Evolutionary conservation across 108 stramenopile genomes (phyloP), one percentile per base, ranked within the genome.

Genomic region (Fistulifera pelliculosa): DNA sequence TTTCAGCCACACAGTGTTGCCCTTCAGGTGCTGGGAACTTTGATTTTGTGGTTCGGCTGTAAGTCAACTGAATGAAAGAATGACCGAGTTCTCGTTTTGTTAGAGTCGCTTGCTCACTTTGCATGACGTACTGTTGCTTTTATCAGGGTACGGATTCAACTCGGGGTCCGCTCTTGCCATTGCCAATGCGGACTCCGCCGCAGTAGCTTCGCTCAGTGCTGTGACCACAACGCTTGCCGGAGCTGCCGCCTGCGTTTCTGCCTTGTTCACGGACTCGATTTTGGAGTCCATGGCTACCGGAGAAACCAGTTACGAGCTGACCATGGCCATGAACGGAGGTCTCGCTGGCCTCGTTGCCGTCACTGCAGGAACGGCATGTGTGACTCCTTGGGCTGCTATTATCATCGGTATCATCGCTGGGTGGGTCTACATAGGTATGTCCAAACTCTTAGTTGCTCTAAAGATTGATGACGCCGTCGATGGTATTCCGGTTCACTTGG

Each of bases 131-230:
- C 75, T 74, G 58, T 27, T 61, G 31, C 74, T 63, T 10, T 73
- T 66, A 17, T 64, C 65, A 53, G 69, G 95, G 95, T 92, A 81
- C 58, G 93, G 94, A 12, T 96, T 96, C 87, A 96, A 96, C 73
- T 75, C 83, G 7, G 92, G 88, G 15, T 87, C 86, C 15, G 86
- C 92, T 28, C 68, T 67, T 47, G 41, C 65, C 58, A 71, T 90
- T 13, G 77, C 79, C 43, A 54, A 47, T 21, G 73, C 49, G 63
- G 49, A 50, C 25, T 43, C 48, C 17, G 71, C 61, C 27, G 78
- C 77, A 25, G 71, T 87, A 23, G 74, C 77, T 15, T 85, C 87
- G 0, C 65, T 75, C 21, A 65, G 62, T n/a, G 93, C 90, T 19
- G 86, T 94, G 49, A 79, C 64, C 47, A 94, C 88, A 6, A 75